Evolutionary conservation across 345 rosid species (phyloP), one percentile per base, ranked within the genome.

Genomic region (Reutealis trisperma): DNA sequence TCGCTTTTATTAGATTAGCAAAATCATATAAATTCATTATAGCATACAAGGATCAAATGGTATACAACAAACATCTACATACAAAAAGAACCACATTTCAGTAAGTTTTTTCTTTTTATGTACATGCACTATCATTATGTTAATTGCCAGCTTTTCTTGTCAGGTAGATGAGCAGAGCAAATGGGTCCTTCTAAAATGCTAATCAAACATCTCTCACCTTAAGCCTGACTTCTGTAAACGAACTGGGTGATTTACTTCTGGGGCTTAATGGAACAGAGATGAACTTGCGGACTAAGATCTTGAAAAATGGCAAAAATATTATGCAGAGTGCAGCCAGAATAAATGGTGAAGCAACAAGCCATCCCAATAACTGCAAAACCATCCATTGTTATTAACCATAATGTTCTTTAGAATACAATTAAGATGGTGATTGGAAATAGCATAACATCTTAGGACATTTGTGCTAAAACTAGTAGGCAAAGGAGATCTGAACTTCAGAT

Each of bases 151-250:
- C 0, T 16, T 15, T 75, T 66, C 51, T 62, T 21, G 54, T 72
- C 61, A 71, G 67, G 22, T 24, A 37, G 65, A 65, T 73, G 32
- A 34, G 18, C 14, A 42, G 44, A 71, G 73, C 52, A 60, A 24
- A 66, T 24, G 65, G 30, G 1, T n/a, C 62, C 37, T 74, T 24
- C 47, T 25, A 37, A 9, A 47, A 34, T 19, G 18, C 25, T 30
- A 19, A 78, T 88, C 87, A 88, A 74, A 85, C 87, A 84, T 83
- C 89, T 73, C 96, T 87, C 71, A 87, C 90, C 90, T 91, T 91
- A 24, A 86, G 85, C 80, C 57, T 79, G 77, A 85, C 58, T 25
- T 85, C 90, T 19, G 82, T 42, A 41, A 70, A 86, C 3, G 83
- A 59, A 60, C 32, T 76, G 59, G 74, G 73, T 6, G 85, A 55